phyloP scores from a whole-genome alignment of 1,139 yeast species.

The Pneumocystis murina region DNA sequence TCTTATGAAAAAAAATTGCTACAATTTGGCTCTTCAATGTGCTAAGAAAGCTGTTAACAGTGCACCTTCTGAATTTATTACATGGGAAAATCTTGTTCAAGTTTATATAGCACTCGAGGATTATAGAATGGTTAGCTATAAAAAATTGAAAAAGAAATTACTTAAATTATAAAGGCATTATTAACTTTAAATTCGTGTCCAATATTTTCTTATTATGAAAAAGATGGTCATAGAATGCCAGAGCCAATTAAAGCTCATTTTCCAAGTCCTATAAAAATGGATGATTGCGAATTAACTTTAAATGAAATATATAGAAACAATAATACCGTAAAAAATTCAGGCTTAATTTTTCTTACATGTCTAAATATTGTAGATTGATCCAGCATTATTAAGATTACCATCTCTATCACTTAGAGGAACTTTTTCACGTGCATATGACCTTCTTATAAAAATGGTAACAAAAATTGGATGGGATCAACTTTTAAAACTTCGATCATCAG shows the following conservation, averaged over 20 bases:
- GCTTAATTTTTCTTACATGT: conserved; percentile 15
- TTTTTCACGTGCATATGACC: conserved; percentile 61
- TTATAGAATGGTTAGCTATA: conserved; percentile 31
- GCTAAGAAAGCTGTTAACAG: conserved; percentile 65
- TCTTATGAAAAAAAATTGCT: conserved; percentile 47
- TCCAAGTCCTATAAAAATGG: conserved; percentile 70
- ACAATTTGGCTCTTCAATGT: conserved; percentile 57
- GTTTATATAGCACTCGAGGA: conserved; percentile 59
- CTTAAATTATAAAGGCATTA: conserved; percentile 35
- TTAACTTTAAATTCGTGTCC: conserved; percentile 82
- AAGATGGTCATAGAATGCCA: conserved; percentile 38
- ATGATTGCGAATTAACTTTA: conserved; percentile 39
- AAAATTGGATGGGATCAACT: conserved; percentile 84
- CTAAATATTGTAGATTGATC: conserved; percentile 40
- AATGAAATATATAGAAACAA: conserved; percentile 13
- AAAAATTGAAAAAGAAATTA: background rate
- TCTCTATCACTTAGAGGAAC: conserved; percentile 67
- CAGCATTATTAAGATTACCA: conserved; percentile 54
- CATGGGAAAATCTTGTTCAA: conserved; percentile 67
- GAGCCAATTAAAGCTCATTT: conserved; percentile 55
- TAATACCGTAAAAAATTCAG: conserved; percentile 5
- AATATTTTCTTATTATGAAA: conserved; percentile 61
- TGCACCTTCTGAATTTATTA: conserved; percentile 68
- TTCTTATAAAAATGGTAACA: conserved; percentile 53
- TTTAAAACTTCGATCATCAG: conserved; percentile 60